These are phyloP conservation scores for Ananas comosus DNA, from an alignment of 176 grass and related monocot species.

Conservation along the genomic window DNA sequence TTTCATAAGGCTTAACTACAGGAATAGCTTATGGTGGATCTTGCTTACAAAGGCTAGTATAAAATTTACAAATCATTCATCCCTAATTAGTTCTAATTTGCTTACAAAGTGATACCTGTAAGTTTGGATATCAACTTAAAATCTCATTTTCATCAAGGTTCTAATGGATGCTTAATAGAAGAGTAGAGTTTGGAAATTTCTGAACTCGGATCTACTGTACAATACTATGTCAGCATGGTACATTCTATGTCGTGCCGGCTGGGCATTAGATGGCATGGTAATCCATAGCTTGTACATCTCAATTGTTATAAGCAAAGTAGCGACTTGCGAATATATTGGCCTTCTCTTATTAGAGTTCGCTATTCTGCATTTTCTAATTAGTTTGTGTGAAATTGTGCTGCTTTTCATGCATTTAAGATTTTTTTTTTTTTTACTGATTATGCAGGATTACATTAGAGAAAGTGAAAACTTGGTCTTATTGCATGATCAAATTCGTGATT, in stretches of 20 bases:
- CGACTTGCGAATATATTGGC: not conserved
- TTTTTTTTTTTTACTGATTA: constrained; percentile 7
- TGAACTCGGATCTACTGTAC: too few species aligned
- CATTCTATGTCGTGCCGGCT: not conserved
- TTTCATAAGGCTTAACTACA: too few species aligned
- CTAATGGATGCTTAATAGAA: too few species aligned
- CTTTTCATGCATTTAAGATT: constrained; percentile 8
- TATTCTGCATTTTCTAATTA: not conserved
- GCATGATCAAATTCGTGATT: constrained; percentile 91
- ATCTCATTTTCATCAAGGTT: too few species aligned
- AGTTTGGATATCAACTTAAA: too few species aligned
- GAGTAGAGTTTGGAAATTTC: too few species aligned
- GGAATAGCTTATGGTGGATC: too few species aligned
- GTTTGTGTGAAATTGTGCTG: not conserved
- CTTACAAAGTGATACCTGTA: too few species aligned
- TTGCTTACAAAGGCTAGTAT: too few species aligned
- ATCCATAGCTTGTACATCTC: not conserved
- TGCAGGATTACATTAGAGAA: constrained; percentile 95
- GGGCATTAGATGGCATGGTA: not conserved
- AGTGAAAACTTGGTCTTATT: constrained; percentile 84
- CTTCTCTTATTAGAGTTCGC: not conserved
- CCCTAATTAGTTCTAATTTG: too few species aligned
- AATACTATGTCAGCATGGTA: too few species aligned
- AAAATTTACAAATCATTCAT: too few species aligned
- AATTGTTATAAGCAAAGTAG: not conserved